phyloP scores from a whole-genome alignment of 2,329 filamentous ascomycete species.

The Alternaria angustiovoidea region DNA sequence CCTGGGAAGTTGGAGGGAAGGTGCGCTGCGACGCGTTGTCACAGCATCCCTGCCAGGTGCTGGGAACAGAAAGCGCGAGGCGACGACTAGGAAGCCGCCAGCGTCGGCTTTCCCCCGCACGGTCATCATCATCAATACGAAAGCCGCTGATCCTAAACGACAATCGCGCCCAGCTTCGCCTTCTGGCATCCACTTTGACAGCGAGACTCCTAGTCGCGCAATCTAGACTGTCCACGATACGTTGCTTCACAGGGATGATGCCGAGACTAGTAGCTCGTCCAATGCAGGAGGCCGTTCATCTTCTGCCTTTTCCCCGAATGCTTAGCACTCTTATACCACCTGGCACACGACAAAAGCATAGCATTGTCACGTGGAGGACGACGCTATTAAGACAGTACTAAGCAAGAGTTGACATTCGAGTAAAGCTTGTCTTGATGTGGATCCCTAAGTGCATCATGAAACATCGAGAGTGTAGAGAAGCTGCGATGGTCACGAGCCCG shows the following conservation, averaged over 20 bases:
- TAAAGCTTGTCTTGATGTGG: not conserved
- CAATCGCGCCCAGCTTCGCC: constrained; percentile 4
- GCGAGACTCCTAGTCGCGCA: not conserved
- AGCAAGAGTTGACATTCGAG: not conserved
- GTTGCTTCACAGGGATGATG: not conserved
- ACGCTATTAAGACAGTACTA: too few relatives aligned
- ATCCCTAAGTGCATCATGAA: not conserved
- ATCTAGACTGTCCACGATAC: constrained; percentile 1
- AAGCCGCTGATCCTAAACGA: not conserved
- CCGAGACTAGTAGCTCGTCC: not conserved
- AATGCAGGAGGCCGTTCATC: not conserved
- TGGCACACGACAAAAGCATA: not conserved
- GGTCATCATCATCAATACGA: not conserved
- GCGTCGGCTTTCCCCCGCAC: constrained; percentile 1
- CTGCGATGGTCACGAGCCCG: not conserved
- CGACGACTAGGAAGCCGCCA: constrained; percentile 4
- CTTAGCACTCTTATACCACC: not conserved
- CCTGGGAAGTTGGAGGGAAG: not conserved
- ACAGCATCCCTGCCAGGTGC: not conserved
- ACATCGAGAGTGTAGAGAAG: not conserved
- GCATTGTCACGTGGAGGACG: not conserved
- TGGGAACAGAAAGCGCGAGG: constrained; percentile 7
- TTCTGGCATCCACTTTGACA: not conserved
- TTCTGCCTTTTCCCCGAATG: not conserved
- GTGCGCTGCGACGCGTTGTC: not conserved